Conservation (phyloP, 2,329 filamentous ascomycete species). For the Aspergillus felis region DNA sequence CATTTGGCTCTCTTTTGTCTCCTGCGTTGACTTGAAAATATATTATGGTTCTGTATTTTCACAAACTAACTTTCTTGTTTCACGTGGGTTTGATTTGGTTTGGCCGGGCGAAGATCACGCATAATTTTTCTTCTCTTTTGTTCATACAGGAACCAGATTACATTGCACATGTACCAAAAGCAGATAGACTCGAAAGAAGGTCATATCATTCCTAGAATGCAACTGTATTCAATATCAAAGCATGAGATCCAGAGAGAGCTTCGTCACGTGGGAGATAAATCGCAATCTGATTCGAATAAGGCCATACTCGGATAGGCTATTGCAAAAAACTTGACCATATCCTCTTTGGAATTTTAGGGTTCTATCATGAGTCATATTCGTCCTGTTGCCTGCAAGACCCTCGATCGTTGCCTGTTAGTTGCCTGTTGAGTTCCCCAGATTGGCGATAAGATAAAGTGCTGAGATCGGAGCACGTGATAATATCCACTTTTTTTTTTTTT, state of each 20-base stretch:
- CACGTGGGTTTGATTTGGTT: slow-evolving; percentile 10
- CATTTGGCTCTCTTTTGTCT: slow-evolving; percentile 12
- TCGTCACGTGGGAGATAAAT: too few relatives aligned
- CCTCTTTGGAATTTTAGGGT: not conserved
- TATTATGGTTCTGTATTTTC: slow-evolving; percentile 19
- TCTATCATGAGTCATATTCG: not conserved
- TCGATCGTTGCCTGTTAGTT: not conserved
- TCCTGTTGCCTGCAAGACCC: not conserved
- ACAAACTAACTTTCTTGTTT: slow-evolving; percentile 3
- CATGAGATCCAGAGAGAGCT: not conserved
- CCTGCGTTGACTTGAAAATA: slow-evolving; percentile 14
- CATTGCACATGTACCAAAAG: slow-evolving; percentile 20
- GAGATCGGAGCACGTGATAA: not conserved
- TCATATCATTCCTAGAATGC: not conserved
- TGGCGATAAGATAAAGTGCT: not conserved
- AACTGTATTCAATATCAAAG: not conserved
- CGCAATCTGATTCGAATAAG: too few relatives aligned
- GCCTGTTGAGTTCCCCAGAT: not conserved
- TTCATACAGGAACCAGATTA: slow-evolving; percentile 7
- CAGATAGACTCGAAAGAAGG: slow-evolving; percentile 14
- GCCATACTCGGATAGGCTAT: too few relatives aligned
- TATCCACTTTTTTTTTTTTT: slow-evolving; percentile 6
- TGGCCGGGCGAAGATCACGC: slow-evolving; percentile 3
- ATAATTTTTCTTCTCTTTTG: slow-evolving; percentile 3
- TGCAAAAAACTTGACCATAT: too few relatives aligned